Evolutionary conservation across 495 filamentous ascomycete genomes (phyloP), one percentile per base, ranked within the genome.

Genomic region (Penicillium pancosmium): DNA sequence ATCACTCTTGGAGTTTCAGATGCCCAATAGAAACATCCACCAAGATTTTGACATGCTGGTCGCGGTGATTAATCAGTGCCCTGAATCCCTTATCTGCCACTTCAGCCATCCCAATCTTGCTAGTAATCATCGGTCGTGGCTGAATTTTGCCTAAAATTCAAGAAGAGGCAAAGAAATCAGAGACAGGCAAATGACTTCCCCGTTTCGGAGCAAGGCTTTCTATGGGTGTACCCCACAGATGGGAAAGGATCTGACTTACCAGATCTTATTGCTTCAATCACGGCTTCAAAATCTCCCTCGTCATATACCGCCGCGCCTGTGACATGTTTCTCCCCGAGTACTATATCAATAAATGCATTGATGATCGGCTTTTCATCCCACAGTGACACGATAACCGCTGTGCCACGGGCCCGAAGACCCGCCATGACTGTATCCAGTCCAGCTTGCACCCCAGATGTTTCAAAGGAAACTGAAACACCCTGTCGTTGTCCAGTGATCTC

Each of bases 21-120:
- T 18, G 19, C 15, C 35, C 64, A 35, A 52, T 54, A 48, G 46
- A 64, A 16, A 66, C 52, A 16, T 65, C 64, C 13, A 67, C 79
- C 54, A 86, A 60, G 31, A 86, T 79, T 64, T 86, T 85, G 31
- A 85, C 78, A 66, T 85, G 82, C 23, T 77, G 78, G 52, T 83
- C 80, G 56, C 80, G 84, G 34, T 84, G 78, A 19, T 77, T 69
- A 46, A 83, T 77, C 52, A 86, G 71, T 21, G 77, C 69, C 68
- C 78, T 73, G 61, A 85, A 82, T 1, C 82, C 84, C 52, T 80
- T 76, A 58, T 82, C 78, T 46, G 75, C 78, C 27, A 86, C 78
- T 19, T 82, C 74, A 40, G 81, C 74, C 62, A 86, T 54, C 10
- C 67, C 56, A 34, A 85, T 78, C 62, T 72, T 78, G 57, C 75